phyloP scores from a whole-genome alignment of 345 rosid species.

The Kandelia obovata region DNA sequence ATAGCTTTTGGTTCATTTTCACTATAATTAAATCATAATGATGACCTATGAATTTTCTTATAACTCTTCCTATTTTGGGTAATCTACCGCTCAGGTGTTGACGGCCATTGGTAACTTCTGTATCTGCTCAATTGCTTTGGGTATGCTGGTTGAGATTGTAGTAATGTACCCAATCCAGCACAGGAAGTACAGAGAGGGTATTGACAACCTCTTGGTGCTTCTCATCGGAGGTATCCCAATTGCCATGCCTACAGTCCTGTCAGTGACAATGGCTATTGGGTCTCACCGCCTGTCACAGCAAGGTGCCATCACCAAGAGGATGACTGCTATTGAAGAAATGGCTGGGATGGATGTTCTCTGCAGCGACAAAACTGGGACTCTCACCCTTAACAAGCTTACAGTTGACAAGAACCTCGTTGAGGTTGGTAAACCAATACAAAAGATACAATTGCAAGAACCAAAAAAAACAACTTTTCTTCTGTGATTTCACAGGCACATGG shows the following conservation, averaged over 20 bases:
- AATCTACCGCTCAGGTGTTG: slow-evolving; percentile 46
- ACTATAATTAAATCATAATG: background rate
- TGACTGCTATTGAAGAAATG: slow-evolving; percentile 99
- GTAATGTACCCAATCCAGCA: slow-evolving; percentile 77
- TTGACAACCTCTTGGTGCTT: slow-evolving; percentile 91
- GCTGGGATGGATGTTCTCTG: slow-evolving; percentile 98
- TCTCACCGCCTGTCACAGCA: slow-evolving; percentile 84
- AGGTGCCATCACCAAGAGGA: slow-evolving; percentile 96
- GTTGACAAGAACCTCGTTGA: slow-evolving; percentile 78
- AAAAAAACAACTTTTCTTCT: background rate
- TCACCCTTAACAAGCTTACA: slow-evolving; percentile 91
- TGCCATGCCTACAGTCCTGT: slow-evolving; percentile 95
- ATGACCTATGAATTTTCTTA: background rate
- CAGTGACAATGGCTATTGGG: slow-evolving; percentile 98
- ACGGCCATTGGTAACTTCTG: slow-evolving; percentile 96
- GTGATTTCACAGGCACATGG: background rate
- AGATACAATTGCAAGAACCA: background rate
- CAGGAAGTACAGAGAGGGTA: slow-evolving; percentile 72
- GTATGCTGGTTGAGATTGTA: slow-evolving; percentile 70
- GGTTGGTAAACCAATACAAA: slow-evolving; percentile 36
- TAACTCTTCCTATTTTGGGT: background rate
- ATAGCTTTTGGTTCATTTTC: background rate
- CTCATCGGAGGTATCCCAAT: slow-evolving; percentile 98
- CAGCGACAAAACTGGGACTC: slow-evolving; percentile 95
- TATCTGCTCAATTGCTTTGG: slow-evolving; percentile 80